Base-by-base conservation (phyloP, 495 filamentous ascomycete genomes). In the Friedmanniomyces endolithicus region DNA sequence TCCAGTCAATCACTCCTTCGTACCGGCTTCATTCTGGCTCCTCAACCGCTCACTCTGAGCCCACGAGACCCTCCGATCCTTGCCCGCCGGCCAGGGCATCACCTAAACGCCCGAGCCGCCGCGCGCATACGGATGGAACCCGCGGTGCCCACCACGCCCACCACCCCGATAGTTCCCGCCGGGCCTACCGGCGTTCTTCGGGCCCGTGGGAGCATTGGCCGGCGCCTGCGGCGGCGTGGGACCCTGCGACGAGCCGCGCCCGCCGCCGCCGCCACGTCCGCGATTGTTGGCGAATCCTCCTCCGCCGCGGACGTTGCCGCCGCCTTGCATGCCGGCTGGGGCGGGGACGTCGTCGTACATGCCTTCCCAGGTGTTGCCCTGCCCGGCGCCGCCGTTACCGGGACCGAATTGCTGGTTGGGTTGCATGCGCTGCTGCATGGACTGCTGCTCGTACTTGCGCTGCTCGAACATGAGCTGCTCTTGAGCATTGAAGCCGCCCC, bases 291-390 rank as follows among this genome's bases (percentile, higher is more conserved):
- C 27, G 27, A 31, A 31, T 9, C 27, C 27, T 31, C 50, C 39
- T 46, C 47, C 48, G 20, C 61, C 56, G n/a, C n/a, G n/a, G n/a
- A n/a, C n/a, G 29, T 52, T 50, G 58, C 23, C 46, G 45, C 78
- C 74, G 41, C 69, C 72, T 57, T 77, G 76, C 22, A 77, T 76
- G 47, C 78, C 78, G 2, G 69, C 66, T 9, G 89, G 89, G 63
- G 90, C 88, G 22, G 94, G 94, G 1, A 95, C 88, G 66, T 96
- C 92, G 66, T 98, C 92, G 68, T 98, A 98, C 92, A 98, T 98
- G 52, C 92, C 92, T 68, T 98, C 92, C 90, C 92, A 97, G 22
- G 84, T 88, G 23, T 85, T 84, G 3, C 75, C 76, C 34, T 85
- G 83, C 2, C 75, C 76, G 37, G 77, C 78, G 25, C 27, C 27